A percentile compares a stretch with the other conserved stretches of the same genome.
phyloP scores from a whole-genome alignment of 768 basidiomycete species.

The Tricholoma saponaceum region DNA sequence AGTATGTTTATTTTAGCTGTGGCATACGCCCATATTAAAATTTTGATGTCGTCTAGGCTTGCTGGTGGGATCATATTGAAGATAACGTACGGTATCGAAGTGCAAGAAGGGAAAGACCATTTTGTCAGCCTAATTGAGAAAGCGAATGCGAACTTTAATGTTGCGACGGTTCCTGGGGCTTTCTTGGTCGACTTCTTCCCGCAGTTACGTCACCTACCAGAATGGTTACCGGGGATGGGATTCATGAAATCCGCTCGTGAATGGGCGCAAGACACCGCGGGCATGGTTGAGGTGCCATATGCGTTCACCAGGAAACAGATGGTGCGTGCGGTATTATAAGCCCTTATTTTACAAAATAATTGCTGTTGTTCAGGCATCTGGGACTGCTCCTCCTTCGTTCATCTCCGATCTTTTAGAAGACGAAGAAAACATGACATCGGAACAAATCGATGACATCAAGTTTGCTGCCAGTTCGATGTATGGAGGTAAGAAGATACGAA shows the following conservation, averaged over 20 bases:
- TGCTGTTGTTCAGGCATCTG: conserved; percentile 28
- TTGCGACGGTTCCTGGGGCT: conserved; percentile 21
- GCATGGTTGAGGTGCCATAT: conserved; percentile 34
- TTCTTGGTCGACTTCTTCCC: conserved; percentile 28
- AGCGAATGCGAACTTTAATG: conserved; percentile 18
- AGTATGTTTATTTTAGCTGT: no score
- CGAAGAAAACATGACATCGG: conserved; percentile 25
- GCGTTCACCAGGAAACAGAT: conserved; percentile 25
- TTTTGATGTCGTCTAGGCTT: no score
- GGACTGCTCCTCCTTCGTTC: conserved; percentile 39
- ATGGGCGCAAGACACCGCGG: conserved; percentile 28
- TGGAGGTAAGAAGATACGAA: no score
- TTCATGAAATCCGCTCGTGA: conserved; percentile 37
- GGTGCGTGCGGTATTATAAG: conserved; percentile 16
- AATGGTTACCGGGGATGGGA: conserved; percentile 44
- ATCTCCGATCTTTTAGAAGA: conserved; percentile 37
- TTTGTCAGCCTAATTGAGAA: conserved; percentile 23
- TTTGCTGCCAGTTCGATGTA: conserved; percentile 38
- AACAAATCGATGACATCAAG: conserved; percentile 36
- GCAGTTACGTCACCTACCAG: conserved; percentile 36
- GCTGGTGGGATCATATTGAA: conserved; percentile 24
- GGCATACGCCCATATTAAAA: no score
- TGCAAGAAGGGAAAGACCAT: conserved; percentile 26
- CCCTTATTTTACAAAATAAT: neutral
- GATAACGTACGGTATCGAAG: conserved; percentile 26